These are phyloP conservation scores for Carex sylvatica DNA, from an alignment of 202 grass and related monocot genomes.

Conservation along the genomic window DNA sequence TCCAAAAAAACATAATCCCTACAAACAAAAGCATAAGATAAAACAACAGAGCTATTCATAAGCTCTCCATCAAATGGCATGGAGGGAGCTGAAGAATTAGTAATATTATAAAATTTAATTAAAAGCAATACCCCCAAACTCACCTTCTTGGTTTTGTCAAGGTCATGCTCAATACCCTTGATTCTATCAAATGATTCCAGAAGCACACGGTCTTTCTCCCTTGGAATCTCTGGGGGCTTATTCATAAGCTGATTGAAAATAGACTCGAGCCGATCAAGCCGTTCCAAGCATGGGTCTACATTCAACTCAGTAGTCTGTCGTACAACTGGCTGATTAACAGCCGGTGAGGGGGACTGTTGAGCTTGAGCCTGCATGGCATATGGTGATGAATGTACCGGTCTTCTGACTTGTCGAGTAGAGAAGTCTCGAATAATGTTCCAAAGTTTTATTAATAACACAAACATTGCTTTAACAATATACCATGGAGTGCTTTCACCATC, in stretches of 20 bases:
- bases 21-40: neutral
- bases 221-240: constrained; percentile 62
- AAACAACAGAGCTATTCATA: neutral
- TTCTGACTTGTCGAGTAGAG: constrained; percentile 5
- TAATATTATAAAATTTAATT: neutral
- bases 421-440: constrained; percentile 11
- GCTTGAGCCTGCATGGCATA: neutral
- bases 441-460: constrained; percentile 33
- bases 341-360: neutral
- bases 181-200: constrained; percentile 74
- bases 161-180: constrained; percentile 75
- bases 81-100: too few relatives aligned
- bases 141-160: constrained; percentile 29
- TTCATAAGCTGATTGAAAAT: constrained; percentile 61
- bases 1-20: neutral
- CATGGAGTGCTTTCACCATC: constrained; percentile 19
- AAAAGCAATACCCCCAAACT: neutral
- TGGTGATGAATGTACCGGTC: neutral
- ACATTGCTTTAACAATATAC: constrained; percentile 20
- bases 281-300: constrained; percentile 58
- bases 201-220: constrained; percentile 58
- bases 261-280: constrained; percentile 60
- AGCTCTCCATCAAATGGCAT: too few relatives aligned
- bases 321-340: constrained; percentile 32
- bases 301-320: constrained; percentile 48